A percentile compares a stretch with the other conserved stretches of the same genome.
phyloP scores from a whole-genome alignment of 176 grass and related monocot species.

The Sorghum bicolor region DNA sequence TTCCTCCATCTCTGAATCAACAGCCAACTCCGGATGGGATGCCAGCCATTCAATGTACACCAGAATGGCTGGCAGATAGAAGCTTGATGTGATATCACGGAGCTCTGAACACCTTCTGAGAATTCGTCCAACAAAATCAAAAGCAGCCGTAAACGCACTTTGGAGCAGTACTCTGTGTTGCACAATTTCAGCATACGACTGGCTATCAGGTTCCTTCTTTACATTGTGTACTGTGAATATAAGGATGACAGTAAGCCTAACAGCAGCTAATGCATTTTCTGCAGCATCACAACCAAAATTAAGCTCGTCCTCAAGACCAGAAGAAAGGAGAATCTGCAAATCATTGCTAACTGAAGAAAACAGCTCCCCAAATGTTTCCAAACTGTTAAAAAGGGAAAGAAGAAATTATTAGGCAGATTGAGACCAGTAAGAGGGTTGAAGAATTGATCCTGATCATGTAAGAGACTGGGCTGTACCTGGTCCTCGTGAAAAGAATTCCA shows the following conservation, averaged over 20 bases:
- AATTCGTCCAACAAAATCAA: constrained; percentile 75
- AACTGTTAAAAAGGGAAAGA: constrained; percentile 38
- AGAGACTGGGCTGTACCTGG: constrained; percentile 37
- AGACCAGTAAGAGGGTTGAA: background rate
- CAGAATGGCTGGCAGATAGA: constrained; percentile 68
- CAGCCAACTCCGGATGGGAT: constrained; percentile 64
- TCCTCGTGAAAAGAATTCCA: constrained; percentile 88
- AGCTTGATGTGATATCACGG: constrained; percentile 68
- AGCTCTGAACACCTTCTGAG: constrained; percentile 68
- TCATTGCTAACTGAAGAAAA: constrained; percentile 54
- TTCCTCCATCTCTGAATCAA: constrained; percentile 66
- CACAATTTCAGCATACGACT: constrained; percentile 79
- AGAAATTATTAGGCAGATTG: background rate
- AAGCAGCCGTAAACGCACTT: constrained; percentile 73
- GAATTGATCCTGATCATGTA: background rate
- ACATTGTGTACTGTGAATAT: constrained; percentile 96
- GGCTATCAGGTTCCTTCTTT: constrained; percentile 60
- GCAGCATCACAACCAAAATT: constrained; percentile 67
- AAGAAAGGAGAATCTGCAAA: constrained; percentile 77
- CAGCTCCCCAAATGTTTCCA: constrained; percentile 88
- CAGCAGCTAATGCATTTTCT: constrained; percentile 64
- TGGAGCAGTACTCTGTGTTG: constrained; percentile 76
- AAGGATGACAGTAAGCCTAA: constrained; percentile 67
- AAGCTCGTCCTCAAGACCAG: constrained; percentile 65
- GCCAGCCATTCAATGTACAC: constrained; percentile 93